Evolutionary conservation across 1,139 yeast genomes (phyloP).

Genomic region (Lipomyces yarrowii): DNA sequence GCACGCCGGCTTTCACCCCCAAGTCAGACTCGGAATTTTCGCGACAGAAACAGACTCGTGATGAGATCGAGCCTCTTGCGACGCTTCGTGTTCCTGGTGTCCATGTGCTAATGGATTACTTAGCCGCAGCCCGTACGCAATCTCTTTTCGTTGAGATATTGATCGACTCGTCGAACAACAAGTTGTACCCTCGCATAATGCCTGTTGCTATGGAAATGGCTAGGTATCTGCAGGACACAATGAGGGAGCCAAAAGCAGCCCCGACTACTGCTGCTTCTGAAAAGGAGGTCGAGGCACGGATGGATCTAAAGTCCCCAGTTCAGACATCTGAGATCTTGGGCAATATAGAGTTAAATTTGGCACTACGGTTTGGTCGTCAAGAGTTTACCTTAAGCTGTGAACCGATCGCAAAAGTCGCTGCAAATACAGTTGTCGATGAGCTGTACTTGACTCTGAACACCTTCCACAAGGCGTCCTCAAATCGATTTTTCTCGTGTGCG

Average conservation of each 20-base stretch:
- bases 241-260: slow-evolving; percentile 17
- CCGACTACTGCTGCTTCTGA: neutral
- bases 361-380: slow-evolving; percentile 70
- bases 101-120: slow-evolving; percentile 48
- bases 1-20: neutral
- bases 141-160: slow-evolving; percentile 50
- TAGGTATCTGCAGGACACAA: slow-evolving; percentile 44
- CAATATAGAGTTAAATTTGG: slow-evolving; percentile 64
- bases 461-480: slow-evolving; percentile 48
- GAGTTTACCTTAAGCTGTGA: slow-evolving; percentile 80
- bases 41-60: slow-evolving; percentile 6
- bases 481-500: slow-evolving; percentile 46
- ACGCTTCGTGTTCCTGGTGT: slow-evolving; percentile 76
- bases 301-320: slow-evolving; percentile 8
- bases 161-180: slow-evolving; percentile 75
- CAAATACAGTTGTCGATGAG: slow-evolving; percentile 72
- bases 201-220: slow-evolving; percentile 70
- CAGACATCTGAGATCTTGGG: slow-evolving; percentile 35
- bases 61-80: slow-evolving; percentile 22
- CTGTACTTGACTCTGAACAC: slow-evolving; percentile 62
- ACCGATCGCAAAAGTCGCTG: slow-evolving; percentile 91
- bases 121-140: slow-evolving; percentile 3
- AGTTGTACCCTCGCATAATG: slow-evolving; percentile 70
- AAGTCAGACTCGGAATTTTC: neutral
- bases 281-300: slow-evolving; percentile 12